Base-by-base conservation (phyloP, 2,329 filamentous ascomycete genomes). In the Stagonosporopsis tanaceti region DNA sequence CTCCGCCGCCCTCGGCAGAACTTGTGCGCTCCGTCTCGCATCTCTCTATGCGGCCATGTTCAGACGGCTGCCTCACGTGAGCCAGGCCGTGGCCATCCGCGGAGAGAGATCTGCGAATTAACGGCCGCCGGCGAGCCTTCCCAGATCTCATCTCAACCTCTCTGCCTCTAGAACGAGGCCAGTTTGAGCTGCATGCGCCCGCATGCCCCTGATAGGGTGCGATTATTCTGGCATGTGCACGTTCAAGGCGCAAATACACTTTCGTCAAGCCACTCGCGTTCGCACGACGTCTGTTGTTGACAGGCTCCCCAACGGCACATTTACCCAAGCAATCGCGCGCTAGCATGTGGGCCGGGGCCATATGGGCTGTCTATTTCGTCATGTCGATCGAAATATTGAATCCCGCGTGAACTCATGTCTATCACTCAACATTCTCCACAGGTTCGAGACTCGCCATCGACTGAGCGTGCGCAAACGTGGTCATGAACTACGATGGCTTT, bases 401-500 rank as follows among this genome's bases (percentile, higher is more conserved):
- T 20, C 4, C 14, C 32, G 32, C 32, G 32, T 34, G 45, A 47
- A 50, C 50, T 53, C 35, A 30, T 50, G 46, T 50, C 27, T 30
- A 35, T 28, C 39, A 37, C 30, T 47, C 20, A 20, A 51, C 50
- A 15, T 47, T 51, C 41, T 52, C 53, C 51, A 56, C 41, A 50
- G 41, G 28, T 40, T 46, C 30, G 46, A 53, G 40, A 12, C 40
- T 53, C 35, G 24, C 50, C n/a, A 24, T 41, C 30, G 22, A 25
- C 44, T 20, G 39, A 22, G 48, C 47, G 30, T 46, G 46, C 57
- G 42, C 45, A 57, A 51, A 38, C 44, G 42, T 53, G 47, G 57
- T 50, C 24, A 68, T 68, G 66, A 54, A 63, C 42, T 22, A 60
- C 51, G 62, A 61, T 42, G 57, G 63, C 14, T 57, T 63, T 24